phyloP scores from a whole-genome alignment of 805 yeast genomes.

The Nakazawaea anatomiae region DNA sequence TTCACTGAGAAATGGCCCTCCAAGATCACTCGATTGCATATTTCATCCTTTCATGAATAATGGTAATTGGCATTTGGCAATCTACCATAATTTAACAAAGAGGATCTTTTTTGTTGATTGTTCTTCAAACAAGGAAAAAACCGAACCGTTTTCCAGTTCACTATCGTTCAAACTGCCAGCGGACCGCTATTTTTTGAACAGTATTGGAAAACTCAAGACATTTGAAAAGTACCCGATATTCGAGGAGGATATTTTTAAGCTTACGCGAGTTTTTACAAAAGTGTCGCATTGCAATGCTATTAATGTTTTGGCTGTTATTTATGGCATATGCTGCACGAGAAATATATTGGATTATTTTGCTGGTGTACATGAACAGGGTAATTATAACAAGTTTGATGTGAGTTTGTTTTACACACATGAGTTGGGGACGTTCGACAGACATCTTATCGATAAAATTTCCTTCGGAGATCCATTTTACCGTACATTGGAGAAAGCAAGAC shows the following conservation, averaged over 20 bases:
- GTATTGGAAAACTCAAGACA: neutral
- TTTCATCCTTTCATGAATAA: slow-evolving; percentile 4
- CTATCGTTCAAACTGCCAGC: neutral
- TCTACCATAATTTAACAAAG: neutral
- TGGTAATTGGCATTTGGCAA: slow-evolving; percentile 7
- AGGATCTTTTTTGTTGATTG: slow-evolving; percentile 4
- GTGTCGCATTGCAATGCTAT: slow-evolving; percentile 3
- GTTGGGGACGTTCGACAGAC: slow-evolving; percentile 4
- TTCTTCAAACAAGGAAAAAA: neutral
- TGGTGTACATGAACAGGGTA: neutral
- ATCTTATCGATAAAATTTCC: slow-evolving; percentile 3
- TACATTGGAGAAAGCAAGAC: neutral
- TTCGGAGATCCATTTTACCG: slow-evolving; percentile 1
- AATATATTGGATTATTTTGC: slow-evolving; percentile 3
- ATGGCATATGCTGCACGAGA: slow-evolving; percentile 8
- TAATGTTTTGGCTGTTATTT: slow-evolving; percentile 6
- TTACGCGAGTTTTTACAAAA: slow-evolving; percentile 1
- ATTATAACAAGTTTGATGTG: slow-evolving; percentile 6
- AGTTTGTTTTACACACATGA: slow-evolving; percentile 4
- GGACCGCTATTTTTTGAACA: neutral
- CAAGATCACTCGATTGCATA: neutral
- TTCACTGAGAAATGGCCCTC: neutral
- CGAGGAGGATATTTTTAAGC: neutral
- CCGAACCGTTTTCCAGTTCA: neutral
- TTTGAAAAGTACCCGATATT: neutral